Evolutionary conservation across 768 basidiomycete genomes (phyloP).

Genomic region (Cystobasidium tubakii): DNA sequence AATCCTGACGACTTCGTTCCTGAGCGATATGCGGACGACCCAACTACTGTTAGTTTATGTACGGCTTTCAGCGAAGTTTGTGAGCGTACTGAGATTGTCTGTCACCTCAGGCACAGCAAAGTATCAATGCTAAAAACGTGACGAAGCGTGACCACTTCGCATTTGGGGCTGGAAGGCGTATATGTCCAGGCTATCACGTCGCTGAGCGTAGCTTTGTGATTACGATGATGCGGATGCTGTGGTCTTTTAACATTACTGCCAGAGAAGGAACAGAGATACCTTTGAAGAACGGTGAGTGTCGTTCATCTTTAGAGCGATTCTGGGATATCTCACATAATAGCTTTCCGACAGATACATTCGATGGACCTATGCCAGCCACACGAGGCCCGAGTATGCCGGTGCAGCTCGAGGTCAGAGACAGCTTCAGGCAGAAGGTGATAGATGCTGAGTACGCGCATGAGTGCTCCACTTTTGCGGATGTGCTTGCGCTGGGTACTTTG

Average conservation of each 20-base stretch:
- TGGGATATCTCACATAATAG: too few relatives aligned
- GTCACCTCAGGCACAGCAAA: not conserved
- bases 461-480: not conserved
- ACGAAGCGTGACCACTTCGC: constrained; percentile 24
- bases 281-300: not conserved
- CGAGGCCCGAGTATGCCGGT: constrained; percentile 11
- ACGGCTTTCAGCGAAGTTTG: not conserved
- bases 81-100: not conserved
- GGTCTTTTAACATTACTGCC: not conserved
- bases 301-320: too few relatives aligned
- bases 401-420: not conserved
- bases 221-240: constrained; percentile 3
- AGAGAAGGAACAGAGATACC: not conserved
- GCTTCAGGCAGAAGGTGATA: not conserved
- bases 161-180: constrained; percentile 14
- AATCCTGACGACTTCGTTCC: constrained; percentile 5
- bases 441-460: not conserved
- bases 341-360: not conserved
- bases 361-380: constrained; percentile 26
- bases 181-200: constrained; percentile 21
- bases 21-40: not conserved
- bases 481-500: not conserved
- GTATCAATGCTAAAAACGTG: constrained; percentile 8
- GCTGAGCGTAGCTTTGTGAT: constrained; percentile 14
- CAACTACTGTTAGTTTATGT: not conserved